Evolutionary conservation across 208 protist species (phyloP), one percentile per base, ranked within the genome.

Genomic region (Phytomonas sp.): DNA sequence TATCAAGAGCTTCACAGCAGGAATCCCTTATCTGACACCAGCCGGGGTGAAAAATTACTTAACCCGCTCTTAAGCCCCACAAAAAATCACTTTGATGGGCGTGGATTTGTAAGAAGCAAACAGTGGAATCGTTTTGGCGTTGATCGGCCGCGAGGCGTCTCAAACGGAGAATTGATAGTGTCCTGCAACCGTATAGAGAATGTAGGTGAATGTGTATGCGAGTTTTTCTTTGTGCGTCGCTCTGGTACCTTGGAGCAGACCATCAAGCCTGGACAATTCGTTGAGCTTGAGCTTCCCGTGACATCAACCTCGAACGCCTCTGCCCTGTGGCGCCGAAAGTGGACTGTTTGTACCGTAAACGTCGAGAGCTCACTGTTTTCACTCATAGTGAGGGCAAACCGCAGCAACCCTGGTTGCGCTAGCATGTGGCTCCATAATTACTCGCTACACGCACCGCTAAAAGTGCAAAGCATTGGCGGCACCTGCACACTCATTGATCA

Each of bases 401-500:
- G 40, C 26, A 70, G 61, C 9, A 74, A 79, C 62, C 37, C 75
- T 51, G 6, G 63, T 7, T 82, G 81, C 40, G 85, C 79, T 29
- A 92, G 81, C 64, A 73, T 67, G 34, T 95, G 89, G 89, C 69
- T 95, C 65, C 70, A 89, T 51, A 62, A 81, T 20, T 75, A 78
- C 59, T 76, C 73, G 3, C 68, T 93, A 36, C 77, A 85, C 73
- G 71, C 68, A 28, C 75, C 76, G 8, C 78, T 97, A 68, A 73
- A 73, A 11, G 73, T 97, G 26, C 34, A 69, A 33, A 37, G 51
- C 33, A 34, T 93, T 17, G 77, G 80, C 23, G 90, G 88, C n/a
- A 69, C 51, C 62, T 93, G 93, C 70, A 95, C 87, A 11, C 72
- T 93, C 31, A 73, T 68, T 23, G 77, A 85, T 64, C 80, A 94